Evolutionary conservation across 805 yeast genomes (phyloP).

Genomic region (Nadsonia fulvescens): DNA sequence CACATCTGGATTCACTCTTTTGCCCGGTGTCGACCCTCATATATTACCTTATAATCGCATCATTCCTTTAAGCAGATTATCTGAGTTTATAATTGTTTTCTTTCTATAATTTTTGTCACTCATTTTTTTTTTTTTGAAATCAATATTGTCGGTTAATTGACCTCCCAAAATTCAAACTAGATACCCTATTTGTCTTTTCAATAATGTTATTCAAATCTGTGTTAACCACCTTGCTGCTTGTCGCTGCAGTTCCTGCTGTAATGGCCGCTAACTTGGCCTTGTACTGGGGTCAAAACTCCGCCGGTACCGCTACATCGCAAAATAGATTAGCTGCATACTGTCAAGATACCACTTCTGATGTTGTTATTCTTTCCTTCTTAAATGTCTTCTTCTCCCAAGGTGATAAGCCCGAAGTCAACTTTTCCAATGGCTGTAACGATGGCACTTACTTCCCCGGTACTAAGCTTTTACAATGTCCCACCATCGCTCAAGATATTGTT

Average conservation of each 20-base stretch:
- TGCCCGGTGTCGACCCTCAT: too few species aligned
- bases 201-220: too few species aligned
- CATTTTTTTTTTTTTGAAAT: too few species aligned
- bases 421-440: constrained; percentile 32
- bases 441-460: constrained; percentile 17
- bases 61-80: too few species aligned
- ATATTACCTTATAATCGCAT: too few species aligned
- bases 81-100: too few species aligned
- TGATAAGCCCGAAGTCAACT: constrained; percentile 26
- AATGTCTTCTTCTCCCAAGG: constrained; percentile 30
- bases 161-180: too few species aligned
- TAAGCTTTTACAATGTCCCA: constrained; percentile 25
- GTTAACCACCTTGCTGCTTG: constrained; percentile 1
- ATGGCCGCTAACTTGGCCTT: constrained; percentile 40
- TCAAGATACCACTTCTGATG: constrained; percentile 43
- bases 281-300: constrained; percentile 82
- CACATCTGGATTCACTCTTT: too few species aligned
- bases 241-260: constrained; percentile 1
- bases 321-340: constrained; percentile 38
- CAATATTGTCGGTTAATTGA: too few species aligned
- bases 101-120: too few species aligned
- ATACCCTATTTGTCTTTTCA: too few species aligned
- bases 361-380: constrained; percentile 51
- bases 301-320: constrained; percentile 28
- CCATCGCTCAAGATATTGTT: constrained; percentile 39